Conservation (phyloP, 306 rosid species). For the Prosopis cineraria region DNA sequence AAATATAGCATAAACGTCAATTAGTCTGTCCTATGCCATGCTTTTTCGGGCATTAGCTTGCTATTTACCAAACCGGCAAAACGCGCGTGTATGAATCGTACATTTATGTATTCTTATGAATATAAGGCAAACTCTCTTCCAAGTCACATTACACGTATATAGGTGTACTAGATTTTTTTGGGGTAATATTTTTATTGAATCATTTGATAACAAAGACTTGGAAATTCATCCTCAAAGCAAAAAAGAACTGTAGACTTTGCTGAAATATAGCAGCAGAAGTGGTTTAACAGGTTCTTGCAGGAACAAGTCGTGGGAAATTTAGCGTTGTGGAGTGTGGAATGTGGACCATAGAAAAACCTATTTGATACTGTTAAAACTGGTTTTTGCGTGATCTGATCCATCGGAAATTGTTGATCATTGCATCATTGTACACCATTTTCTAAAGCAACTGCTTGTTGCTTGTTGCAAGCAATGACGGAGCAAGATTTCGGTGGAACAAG, state of each 20-base stretch:
- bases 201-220: not conserved
- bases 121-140: not conserved
- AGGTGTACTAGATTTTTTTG: not conserved
- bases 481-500: conserved; percentile 49
- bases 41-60: conserved; percentile 46
- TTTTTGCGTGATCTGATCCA: conserved; percentile 26
- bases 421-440: conserved; percentile 9
- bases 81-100: not conserved
- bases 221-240: not conserved
- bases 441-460: not conserved
- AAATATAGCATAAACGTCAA: conserved; percentile 49
- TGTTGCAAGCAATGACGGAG: not conserved
- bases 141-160: not conserved
- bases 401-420: conserved; percentile 20
- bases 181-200: not conserved
- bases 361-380: conserved; percentile 10
- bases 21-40: conserved; percentile 27
- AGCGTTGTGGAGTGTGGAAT: too few relatives aligned
- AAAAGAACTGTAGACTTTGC: not conserved
- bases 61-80: not conserved
- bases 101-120: too few relatives aligned
- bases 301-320: not conserved
- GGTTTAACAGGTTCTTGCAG: not conserved
- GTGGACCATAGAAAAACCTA: conserved; percentile 10
- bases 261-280: conserved; percentile 15